These are phyloP conservation scores for Obelidium mucronatum DNA, from an alignment of 192 early-diverging fungal genomes.

Conservation along the genomic window DNA sequence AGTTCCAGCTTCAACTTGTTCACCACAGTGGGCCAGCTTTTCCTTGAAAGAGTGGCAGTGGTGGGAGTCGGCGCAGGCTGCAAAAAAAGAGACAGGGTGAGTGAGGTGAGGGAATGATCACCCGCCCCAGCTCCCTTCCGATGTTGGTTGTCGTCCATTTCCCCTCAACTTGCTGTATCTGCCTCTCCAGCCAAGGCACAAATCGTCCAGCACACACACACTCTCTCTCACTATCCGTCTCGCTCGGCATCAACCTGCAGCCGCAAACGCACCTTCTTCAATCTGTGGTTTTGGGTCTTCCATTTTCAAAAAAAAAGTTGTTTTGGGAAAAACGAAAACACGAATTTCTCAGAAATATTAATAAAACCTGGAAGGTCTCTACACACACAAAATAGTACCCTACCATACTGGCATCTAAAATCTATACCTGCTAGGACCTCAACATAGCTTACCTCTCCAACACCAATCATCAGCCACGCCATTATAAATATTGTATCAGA, in stretches of 20 bases:
- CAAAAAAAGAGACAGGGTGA: neutral
- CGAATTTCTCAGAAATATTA: too few species aligned
- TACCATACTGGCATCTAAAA: too few species aligned
- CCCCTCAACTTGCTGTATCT: too few species aligned
- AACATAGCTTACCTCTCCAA: neutral
- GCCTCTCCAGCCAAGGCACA: too few species aligned
- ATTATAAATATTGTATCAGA: too few species aligned
- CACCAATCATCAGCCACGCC: neutral
- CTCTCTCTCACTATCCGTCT: too few species aligned
- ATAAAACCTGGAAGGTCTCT: too few species aligned
- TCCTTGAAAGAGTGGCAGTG: constrained; percentile 55
- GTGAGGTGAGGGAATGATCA: too few species aligned
- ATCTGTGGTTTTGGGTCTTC: constrained; percentile 46
- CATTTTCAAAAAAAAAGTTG: constrained; percentile 28
- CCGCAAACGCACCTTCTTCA: constrained; percentile 39
- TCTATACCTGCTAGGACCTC: too few species aligned
- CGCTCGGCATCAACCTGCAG: too few species aligned
- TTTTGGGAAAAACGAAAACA: neutral
- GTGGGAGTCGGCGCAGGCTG: constrained; percentile 53
- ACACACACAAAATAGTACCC: too few species aligned
- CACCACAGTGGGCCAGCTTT: constrained; percentile 48
- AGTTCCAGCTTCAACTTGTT: constrained; percentile 42
- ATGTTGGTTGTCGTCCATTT: neutral
- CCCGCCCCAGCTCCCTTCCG: neutral
- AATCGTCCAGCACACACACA: too few species aligned